Conservation (phyloP, 2,329 filamentous ascomycete genomes). For the Paecilomyces sp. region DNA sequence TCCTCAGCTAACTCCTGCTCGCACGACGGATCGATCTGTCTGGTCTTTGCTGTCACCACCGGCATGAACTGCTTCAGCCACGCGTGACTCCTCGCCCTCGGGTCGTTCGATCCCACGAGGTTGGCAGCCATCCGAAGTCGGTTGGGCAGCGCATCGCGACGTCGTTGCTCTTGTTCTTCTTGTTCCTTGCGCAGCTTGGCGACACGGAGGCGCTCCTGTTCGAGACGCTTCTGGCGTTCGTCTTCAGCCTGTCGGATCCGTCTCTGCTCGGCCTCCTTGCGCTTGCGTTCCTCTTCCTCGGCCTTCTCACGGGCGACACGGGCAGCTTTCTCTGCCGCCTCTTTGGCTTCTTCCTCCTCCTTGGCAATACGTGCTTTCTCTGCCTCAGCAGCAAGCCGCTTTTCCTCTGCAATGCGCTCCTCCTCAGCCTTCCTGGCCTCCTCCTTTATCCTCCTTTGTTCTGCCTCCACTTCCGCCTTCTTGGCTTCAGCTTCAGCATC, state of each 20-base stretch:
- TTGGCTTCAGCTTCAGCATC: slow-evolving; percentile 12
- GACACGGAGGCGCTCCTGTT: slow-evolving; percentile 35
- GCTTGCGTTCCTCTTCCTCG: slow-evolving; percentile 36
- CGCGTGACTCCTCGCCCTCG: slow-evolving; percentile 31
- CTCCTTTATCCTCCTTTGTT: slow-evolving; percentile 1
- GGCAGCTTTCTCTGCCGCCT: slow-evolving; percentile 24
- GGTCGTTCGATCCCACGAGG: slow-evolving; percentile 36
- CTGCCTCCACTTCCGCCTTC: slow-evolving; percentile 16
- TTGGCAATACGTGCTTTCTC: slow-evolving; percentile 23
- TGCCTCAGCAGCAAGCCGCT: slow-evolving; percentile 19
- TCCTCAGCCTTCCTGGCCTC: slow-evolving; percentile 22
- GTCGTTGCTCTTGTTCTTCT: slow-evolving; percentile 39
- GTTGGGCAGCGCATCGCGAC: slow-evolving; percentile 39
- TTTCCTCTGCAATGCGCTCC: slow-evolving; percentile 23
- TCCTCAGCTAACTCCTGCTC: slow-evolving; percentile 31
- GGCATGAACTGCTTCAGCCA: slow-evolving; percentile 43
- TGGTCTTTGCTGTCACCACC: slow-evolving; percentile 36
- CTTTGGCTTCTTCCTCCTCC: slow-evolving; percentile 20
- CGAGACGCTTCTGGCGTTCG: slow-evolving; percentile 35
- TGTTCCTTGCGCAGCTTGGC: slow-evolving; percentile 37
- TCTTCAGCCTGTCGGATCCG: slow-evolving; percentile 40
- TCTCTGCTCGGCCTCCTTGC: slow-evolving; percentile 35
- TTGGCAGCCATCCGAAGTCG: slow-evolving; percentile 38
- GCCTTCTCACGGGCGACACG: slow-evolving; percentile 33
- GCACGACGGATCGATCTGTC: slow-evolving; percentile 35